Base-by-base conservation (phyloP, 371 early-diverging fungal species). In the Chytridium lagenaria region DNA sequence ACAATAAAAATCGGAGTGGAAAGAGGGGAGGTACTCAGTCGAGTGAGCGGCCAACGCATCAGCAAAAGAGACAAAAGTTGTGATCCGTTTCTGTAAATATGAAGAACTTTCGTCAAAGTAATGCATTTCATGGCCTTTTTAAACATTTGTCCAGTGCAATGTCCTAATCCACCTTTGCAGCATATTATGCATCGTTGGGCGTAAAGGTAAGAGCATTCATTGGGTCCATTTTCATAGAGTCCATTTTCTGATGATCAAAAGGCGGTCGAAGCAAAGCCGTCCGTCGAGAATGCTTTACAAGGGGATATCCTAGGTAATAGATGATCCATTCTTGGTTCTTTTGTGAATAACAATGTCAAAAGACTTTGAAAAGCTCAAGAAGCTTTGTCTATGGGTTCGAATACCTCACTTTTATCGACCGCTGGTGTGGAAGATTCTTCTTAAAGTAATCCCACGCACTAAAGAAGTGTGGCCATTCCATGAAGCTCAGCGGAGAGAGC, bases 321-420 rank as follows among this genome's bases (percentile, higher is more conserved):
- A n/a, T n/a, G n/a, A 51, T 2, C 36, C 19, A 57, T n/a, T 63
- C 7, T 15, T 36, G 19, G 37, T 3, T 12, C 37, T 31, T 63
- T 12, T 12, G 36, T 12, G 10, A 23, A 12, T 37, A 3, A 3
- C 23, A 30, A 37, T 63, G n/a, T 10, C 51, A 16, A 33, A 31
- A 77, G 78, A 77, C 57, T 23, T 79, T 15, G 79, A 75, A 34
- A 75, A 68, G 44, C 73, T 84, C 40, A 68, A 66, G 34, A 78
- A 76, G 51, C 70, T 84, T 28, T 81, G 81, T 50, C 74, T 75
- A 0, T 77, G 79, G 77, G 84, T 84, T n/a, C 70, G 79, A 16
- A 81, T 84, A 26, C 84, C 84, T 2, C 82, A 82, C 37, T 30
- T 73, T 16, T 81, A 79, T 59, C 77, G 84, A 10, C 71, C 77